Percentiles rank a stretch among this genome's conserved stretches.
phyloP scores from a whole-genome alignment of 495 filamentous ascomycete species.

The Penicillium nucicola region DNA sequence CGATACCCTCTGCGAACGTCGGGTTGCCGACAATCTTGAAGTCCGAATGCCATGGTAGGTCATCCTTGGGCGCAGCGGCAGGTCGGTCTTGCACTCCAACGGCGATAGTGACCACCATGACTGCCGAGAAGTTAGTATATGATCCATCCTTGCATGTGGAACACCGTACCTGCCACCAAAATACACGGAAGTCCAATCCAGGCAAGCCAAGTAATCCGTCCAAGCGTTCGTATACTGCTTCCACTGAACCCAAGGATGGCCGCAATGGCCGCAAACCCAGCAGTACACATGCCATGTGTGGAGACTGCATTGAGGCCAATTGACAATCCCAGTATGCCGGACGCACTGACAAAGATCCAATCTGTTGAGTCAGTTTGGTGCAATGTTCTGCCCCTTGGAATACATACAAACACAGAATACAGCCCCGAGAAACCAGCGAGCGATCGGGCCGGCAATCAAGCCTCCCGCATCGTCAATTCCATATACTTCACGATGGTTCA shows the following conservation, averaged over 20 bases:
- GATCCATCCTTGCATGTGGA: constrained; percentile 25
- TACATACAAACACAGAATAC: constrained; percentile 39
- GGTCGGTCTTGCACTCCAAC: constrained; percentile 47
- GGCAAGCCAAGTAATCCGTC: constrained; percentile 31
- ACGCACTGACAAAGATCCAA: constrained; percentile 27
- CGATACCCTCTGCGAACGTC: constrained; percentile 34
- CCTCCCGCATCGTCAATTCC: constrained; percentile 63
- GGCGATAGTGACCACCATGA: constrained; percentile 64
- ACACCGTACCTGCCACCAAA: constrained; percentile 32
- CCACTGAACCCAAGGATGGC: constrained; percentile 26
- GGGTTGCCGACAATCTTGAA: constrained; percentile 21
- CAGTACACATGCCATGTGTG: constrained; percentile 58
- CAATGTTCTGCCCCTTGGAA: constrained; percentile 41
- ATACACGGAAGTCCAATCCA: constrained; percentile 34
- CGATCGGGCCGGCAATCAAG: constrained; percentile 57
- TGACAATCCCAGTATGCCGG: constrained; percentile 60
- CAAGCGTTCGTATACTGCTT: constrained; percentile 31
- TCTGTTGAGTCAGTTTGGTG: constrained; percentile 51
- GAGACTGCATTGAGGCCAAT: constrained; percentile 67
- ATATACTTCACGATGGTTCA: constrained; percentile 58
- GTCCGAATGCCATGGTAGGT: constrained; percentile 18
- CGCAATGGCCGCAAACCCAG: constrained; percentile 27
- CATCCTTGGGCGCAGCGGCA: constrained; percentile 18
- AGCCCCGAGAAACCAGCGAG: constrained; percentile 55
- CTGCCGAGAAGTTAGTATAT: constrained; percentile 48